Evolutionary conservation across 495 filamentous ascomycete genomes (phyloP), one percentile per base, ranked within the genome.

Genomic region (Durotheca rogersii): DNA sequence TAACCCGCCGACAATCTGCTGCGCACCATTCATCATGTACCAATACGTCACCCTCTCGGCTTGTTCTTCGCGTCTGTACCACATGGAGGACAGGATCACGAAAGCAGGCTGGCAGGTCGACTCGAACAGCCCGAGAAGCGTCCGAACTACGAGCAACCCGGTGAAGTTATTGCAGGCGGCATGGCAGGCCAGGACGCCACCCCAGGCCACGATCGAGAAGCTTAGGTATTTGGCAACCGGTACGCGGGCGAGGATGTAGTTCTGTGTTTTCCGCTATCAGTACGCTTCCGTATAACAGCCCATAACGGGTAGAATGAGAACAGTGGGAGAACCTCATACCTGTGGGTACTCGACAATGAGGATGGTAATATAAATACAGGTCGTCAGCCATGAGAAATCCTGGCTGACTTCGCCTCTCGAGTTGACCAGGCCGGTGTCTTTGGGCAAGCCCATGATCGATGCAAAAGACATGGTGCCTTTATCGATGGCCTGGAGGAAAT

Each of bases 401-500:
- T 62, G 62, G 59, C 58, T 52, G 16, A 62, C 61, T 18, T 43
- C 46, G 7, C 74, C 71, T 6, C 72, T 52, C 27, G 84, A 80
- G 1, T 76, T 81, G 4, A 70, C 47, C 31, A 86, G 64, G 20
- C 68, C 53, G 0, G 78, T 75, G 56, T 88, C 81, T 7, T 69
- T 61, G 1, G 71, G 67, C 25, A 88, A 78, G 2, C 81, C 81
- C 84, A 88, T 87, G 39, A 86, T 85, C 12, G 83, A 82, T 3
- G 84, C 75, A 58, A 86, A 87, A 2, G 79, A 81, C 70, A 88
- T 61, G 1, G 82, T 86, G 6, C 83, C 84, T 66, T 88, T 87
- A 55, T 86, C 83, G 21, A 88, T 72, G n/a, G 84, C 82, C 42
- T 88, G 85, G 2, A 87, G 65, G 57, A 88, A 88, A 63, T 88